A percentile compares a stretch with the other conserved stretches of the same genome.
Conservation (phyloP, 2,329 filamentous ascomycete genomes). For the Colletotrichum camelliae region DNA sequence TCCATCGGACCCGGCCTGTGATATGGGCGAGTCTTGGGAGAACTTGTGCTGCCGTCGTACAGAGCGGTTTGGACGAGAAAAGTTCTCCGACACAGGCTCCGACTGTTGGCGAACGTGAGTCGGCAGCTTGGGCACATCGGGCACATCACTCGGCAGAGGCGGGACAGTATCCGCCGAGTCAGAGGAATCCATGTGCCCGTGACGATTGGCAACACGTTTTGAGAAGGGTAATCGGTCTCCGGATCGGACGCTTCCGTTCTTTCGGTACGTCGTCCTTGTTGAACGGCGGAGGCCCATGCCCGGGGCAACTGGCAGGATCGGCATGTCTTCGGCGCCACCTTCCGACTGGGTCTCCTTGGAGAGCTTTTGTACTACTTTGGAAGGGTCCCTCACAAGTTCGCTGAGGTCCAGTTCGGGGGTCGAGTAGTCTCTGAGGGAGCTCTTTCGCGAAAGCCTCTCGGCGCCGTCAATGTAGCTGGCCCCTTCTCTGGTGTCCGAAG, state of each 20-base stretch:
- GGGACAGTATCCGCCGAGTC: slow-evolving; percentile 41
- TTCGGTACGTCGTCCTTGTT: slow-evolving; percentile 89
- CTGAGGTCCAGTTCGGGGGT: slow-evolving; percentile 74
- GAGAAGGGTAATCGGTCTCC: slow-evolving; percentile 78
- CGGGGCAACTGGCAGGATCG: slow-evolving; percentile 80
- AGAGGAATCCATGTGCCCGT: slow-evolving; percentile 53
- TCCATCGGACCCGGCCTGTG: slow-evolving; percentile 53
- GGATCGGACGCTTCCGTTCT: slow-evolving; percentile 81
- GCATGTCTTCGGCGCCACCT: slow-evolving; percentile 71
- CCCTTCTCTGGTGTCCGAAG: slow-evolving; percentile 59
- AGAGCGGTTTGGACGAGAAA: slow-evolving; percentile 62
- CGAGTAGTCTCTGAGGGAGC: slow-evolving; percentile 62
- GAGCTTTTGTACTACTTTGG: slow-evolving; percentile 73
- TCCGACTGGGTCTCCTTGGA: slow-evolving; percentile 59
- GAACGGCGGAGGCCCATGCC: slow-evolving; percentile 86
- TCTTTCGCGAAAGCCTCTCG: slow-evolving; percentile 77
- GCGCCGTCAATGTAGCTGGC: slow-evolving; percentile 83
- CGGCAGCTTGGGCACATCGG: slow-evolving; percentile 54
- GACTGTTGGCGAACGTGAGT: slow-evolving; percentile 70
- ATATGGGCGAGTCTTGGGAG: slow-evolving; percentile 54
- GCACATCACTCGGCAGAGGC: slow-evolving; percentile 47
- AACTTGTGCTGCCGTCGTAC: slow-evolving; percentile 55
- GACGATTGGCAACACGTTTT: slow-evolving; percentile 69
- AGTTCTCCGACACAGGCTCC: slow-evolving; percentile 69
- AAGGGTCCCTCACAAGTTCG: slow-evolving; percentile 81